These are phyloP conservation scores for Diplodia scrobiculata DNA, from an alignment of 2,329 filamentous ascomycete species.

Conservation along the genomic window DNA sequence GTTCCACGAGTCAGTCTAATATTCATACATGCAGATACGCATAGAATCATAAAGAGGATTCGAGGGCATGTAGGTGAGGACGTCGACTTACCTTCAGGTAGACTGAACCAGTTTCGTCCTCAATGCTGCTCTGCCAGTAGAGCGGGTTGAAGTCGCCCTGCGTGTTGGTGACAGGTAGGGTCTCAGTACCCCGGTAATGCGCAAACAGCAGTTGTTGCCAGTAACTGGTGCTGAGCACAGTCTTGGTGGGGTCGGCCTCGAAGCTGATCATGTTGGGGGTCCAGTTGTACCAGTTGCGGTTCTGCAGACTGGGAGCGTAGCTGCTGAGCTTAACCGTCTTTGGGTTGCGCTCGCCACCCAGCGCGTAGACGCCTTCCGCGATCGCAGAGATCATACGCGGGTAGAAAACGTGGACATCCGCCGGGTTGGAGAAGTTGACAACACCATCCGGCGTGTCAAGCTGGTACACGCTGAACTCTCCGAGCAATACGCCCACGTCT, in stretches of 20 bases:
- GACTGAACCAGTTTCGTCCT: slow-evolving; percentile 30
- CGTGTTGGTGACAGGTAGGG: slow-evolving; percentile 36
- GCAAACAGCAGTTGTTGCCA: slow-evolving; percentile 40
- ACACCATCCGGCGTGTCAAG: slow-evolving; percentile 37
- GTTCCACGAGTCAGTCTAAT: neutral
- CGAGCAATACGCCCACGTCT: slow-evolving; percentile 33
- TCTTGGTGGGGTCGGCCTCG: slow-evolving; percentile 37
- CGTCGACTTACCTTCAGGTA: slow-evolving; percentile 31
- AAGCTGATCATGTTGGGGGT: slow-evolving; percentile 41
- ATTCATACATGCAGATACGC: neutral
- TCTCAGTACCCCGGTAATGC: slow-evolving; percentile 37
- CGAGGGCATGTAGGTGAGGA: neutral
- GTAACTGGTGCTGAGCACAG: slow-evolving; percentile 39
- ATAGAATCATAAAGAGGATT: neutral
- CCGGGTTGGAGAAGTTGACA: slow-evolving; percentile 30
- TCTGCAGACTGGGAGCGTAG: slow-evolving; percentile 40
- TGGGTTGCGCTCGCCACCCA: slow-evolving; percentile 39
- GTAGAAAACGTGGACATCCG: slow-evolving; percentile 35
- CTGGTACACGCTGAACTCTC: slow-evolving; percentile 37
- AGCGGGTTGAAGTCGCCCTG: slow-evolving; percentile 38
- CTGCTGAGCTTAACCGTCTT: slow-evolving; percentile 36
- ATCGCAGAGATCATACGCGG: slow-evolving; percentile 38
- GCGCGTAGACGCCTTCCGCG: slow-evolving; percentile 38
- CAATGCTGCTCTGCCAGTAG: slow-evolving; percentile 39
- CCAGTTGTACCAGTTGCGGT: slow-evolving; percentile 42